Base-by-base conservation (phyloP, 495 filamentous ascomycete species). In the Hyaloscypha finlandica region DNA sequence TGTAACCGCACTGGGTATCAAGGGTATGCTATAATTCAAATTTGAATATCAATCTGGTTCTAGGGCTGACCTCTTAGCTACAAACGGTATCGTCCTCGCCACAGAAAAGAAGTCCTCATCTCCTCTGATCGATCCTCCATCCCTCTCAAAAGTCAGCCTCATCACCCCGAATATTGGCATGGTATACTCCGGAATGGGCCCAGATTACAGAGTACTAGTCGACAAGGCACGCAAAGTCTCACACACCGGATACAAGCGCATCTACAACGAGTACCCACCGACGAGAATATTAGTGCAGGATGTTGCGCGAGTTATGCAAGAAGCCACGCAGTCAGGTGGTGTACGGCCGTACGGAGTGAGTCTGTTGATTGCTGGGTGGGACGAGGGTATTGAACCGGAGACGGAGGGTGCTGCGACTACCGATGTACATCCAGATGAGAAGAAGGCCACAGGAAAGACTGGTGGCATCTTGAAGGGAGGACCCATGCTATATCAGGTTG, bases 221-320 rank as follows among this genome's bases (percentile, higher is more conserved):
- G 95, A 99, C 83, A 93, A 92, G 77, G 96, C 95, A 67, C 93
- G 95, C 70, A 98, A 97, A 80, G 95, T 97, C 65, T 95, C 92
- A n/a, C 96, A 99, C 81, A 97, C 96, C 56, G 90, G 90, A 78
- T 99, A 98, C 88, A 99, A 99, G 85, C 93, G 95, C 77, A 91
- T 99, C 79, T 99, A 99, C 84, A 99, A 99, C 80, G 95, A 99
- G 83, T 99, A 99, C 85, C 95, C 95, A 16, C 95, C 95, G 11
- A 99, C 96, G 32, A 87, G 95, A 68, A 99, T 99, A 86, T 83
- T 99, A 77, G 95, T 99, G 64, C 95, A 99, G 80, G 96, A 99
- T 74, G 94, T 99, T 61, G 95, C 95, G 54, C 87, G 92, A 70
- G 93, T 97, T 64, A 97, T 99, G 89, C 96, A 99, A 77, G 95